Percentiles rank a stretch among this genome's conserved stretches.
Conservation (phyloP, 2,329 filamentous ascomycete species). For the Colletotrichum eleusines region DNA sequence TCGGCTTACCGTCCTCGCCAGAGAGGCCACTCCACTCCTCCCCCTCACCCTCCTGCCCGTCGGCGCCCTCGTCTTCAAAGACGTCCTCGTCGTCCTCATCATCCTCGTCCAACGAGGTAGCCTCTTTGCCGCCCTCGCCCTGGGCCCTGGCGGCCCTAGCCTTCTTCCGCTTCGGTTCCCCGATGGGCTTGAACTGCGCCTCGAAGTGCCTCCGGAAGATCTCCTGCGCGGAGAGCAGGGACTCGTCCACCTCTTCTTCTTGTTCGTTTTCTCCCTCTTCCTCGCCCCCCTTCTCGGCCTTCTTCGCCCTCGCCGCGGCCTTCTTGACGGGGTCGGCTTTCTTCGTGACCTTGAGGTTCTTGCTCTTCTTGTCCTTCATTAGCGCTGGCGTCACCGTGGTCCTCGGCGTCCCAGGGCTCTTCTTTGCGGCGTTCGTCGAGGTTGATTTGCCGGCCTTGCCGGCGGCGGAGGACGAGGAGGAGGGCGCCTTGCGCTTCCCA, state of each 20-base stretch:
- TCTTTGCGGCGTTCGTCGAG: conserved; percentile 8
- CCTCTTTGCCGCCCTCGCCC: conserved; percentile 45
- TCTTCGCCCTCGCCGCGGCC: neutral
- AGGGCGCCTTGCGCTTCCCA: conserved; percentile 42
- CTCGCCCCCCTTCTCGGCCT: neutral
- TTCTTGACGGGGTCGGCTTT: neutral
- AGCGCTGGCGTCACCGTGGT: neutral
- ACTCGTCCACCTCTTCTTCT: conserved; percentile 56
- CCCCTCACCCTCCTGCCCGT: conserved; percentile 51
- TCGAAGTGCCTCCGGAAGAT: conserved; percentile 90
- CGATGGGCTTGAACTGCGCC: conserved; percentile 82
- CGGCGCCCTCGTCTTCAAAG: conserved; percentile 45
- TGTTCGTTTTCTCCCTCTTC: neutral
- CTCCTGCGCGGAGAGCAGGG: conserved; percentile 66
- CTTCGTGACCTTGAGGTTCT: neutral
- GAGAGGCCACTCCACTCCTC: conserved; percentile 76
- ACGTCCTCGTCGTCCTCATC: conserved; percentile 48
- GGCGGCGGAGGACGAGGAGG: neutral
- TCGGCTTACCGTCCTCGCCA: conserved; percentile 53
- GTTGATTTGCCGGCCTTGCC: neutral
- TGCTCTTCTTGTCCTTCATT: conserved; percentile 6
- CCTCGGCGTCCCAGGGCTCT: neutral
- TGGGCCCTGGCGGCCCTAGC: conserved; percentile 43
- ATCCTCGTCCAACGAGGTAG: conserved; percentile 37
- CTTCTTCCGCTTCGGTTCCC: conserved; percentile 47